Percentiles rank a stretch among this genome's conserved stretches.
Conservation (phyloP, 2,329 filamentous ascomycete genomes). For the Fusarium devonianum region DNA sequence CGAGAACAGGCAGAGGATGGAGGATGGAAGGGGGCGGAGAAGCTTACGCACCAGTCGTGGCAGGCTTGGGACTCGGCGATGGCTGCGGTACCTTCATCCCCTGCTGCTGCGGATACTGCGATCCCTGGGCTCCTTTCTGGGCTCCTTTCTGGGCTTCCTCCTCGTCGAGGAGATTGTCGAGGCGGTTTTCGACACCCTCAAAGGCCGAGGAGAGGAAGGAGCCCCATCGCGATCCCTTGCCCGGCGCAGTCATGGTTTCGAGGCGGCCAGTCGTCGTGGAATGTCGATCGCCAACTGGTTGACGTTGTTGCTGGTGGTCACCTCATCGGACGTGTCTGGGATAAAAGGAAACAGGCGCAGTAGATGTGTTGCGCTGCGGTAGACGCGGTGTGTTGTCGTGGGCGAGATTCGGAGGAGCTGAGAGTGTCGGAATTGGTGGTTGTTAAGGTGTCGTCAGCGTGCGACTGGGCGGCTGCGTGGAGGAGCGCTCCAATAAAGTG, state of each 20-base stretch:
- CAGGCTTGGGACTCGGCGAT: slow-evolving; percentile 44
- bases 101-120: slow-evolving; percentile 31
- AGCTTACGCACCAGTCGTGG: slow-evolving; percentile 8
- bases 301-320: slow-evolving; percentile 31
- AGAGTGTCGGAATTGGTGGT: slow-evolving; percentile 11
- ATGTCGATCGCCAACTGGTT: slow-evolving; percentile 31
- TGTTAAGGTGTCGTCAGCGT: slow-evolving; percentile 32
- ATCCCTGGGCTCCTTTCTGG: too few relatives aligned
- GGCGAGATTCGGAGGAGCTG: neutral
- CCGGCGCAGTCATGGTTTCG: slow-evolving; percentile 55
- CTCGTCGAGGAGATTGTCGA: slow-evolving; percentile 91
- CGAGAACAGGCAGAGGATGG: neutral
- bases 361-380: slow-evolving; percentile 2
- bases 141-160: slow-evolving; percentile 51
- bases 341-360: slow-evolving; percentile 1
- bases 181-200: slow-evolving; percentile 88
- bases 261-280: slow-evolving; percentile 12
- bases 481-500: neutral
- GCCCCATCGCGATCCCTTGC: slow-evolving; percentile 71
- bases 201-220: slow-evolving; percentile 88
- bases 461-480: slow-evolving; percentile 11
- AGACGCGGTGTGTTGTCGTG: neutral
- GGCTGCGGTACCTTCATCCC: slow-evolving; percentile 34
- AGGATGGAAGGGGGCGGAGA: neutral
- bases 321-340: slow-evolving; percentile 28